Evolutionary conservation across 1,139 yeast species (phyloP).

Genomic region (Hemisphaericaspora lyxosophila): DNA sequence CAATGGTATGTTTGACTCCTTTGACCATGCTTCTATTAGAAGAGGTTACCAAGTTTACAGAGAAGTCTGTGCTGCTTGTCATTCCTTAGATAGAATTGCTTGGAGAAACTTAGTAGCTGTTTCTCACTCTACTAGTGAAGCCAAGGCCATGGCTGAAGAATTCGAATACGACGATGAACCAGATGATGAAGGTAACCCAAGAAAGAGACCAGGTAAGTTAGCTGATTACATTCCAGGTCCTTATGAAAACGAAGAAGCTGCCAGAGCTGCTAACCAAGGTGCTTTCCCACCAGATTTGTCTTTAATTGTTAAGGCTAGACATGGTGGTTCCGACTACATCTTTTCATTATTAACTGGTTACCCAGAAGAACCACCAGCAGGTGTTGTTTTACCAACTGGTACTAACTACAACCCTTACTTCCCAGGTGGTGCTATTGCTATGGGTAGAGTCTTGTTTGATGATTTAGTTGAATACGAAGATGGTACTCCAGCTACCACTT

Average conservation of each 20-base stretch:
- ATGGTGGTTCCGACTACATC: constrained; percentile 95
- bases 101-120: constrained; percentile 99
- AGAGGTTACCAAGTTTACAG: constrained; percentile 99
- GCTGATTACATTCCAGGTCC: constrained; percentile 96
- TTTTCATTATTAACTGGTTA: constrained; percentile 95
- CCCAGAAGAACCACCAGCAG: constrained; percentile 99
- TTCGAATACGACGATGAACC: constrained; percentile 99
- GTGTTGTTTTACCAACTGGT: constrained; percentile 89
- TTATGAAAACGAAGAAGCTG: constrained; percentile 97
- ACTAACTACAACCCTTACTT: constrained; percentile 98
- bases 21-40: constrained; percentile 95
- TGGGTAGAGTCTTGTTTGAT: constrained; percentile 97
- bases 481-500: constrained; percentile 97
- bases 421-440: constrained; percentile 99
- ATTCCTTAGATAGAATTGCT: constrained; percentile 93
- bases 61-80: constrained; percentile 99
- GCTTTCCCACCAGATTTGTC: constrained; percentile 98
- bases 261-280: constrained; percentile 99
- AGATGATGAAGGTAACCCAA: constrained; percentile 98
- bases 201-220: constrained; percentile 97
- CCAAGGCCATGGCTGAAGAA: constrained; percentile 91
- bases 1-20: constrained; percentile 85
- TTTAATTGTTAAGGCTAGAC: constrained; percentile 97
- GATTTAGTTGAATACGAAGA: constrained; percentile 98
- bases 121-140: constrained; percentile 88